These are phyloP conservation scores for Penicillium sp. DNA, from an alignment of 2,329 filamentous ascomycete genomes.

Conservation along the genomic window DNA sequence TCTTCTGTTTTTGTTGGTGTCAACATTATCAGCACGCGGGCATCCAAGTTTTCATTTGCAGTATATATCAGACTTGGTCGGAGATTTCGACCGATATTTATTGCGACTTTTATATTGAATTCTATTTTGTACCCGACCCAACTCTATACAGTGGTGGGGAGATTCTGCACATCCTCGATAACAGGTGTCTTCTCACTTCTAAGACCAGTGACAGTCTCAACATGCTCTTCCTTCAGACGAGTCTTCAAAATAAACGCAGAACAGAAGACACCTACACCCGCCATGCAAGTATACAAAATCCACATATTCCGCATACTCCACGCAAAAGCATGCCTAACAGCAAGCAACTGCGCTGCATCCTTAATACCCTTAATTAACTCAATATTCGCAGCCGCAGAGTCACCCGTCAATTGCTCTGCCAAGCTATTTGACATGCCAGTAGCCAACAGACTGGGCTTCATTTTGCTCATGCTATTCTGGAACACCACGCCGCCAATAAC, in stretches of 20 bases:
- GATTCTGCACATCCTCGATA: conserved; percentile 1
- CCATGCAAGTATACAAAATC: conserved; percentile 45
- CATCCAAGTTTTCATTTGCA: not conserved
- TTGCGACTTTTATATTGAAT: not conserved
- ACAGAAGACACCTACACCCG: conserved; percentile 39
- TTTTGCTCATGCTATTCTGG: conserved; percentile 54
- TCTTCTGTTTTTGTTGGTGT: not conserved
- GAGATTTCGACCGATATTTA: not conserved
- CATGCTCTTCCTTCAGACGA: conserved; percentile 47
- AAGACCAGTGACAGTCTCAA: conserved; percentile 49
- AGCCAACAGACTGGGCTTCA: conserved; percentile 56
- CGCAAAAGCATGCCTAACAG: conserved; percentile 45
- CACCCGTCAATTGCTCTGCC: conserved; percentile 34
- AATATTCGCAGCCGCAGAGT: conserved; percentile 46
- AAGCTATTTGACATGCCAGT: conserved; percentile 31
- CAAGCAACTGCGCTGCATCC: conserved; percentile 37
- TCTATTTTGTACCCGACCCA: not conserved
- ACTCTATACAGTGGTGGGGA: not conserved
- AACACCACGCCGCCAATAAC: conserved; percentile 75
- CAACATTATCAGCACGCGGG: not conserved
- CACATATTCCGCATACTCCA: conserved; percentile 49
- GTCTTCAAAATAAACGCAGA: conserved; percentile 44
- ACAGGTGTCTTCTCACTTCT: conserved; percentile 21
- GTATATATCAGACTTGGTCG: not conserved
- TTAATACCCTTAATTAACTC: conserved; percentile 39